These are phyloP conservation scores for Golubevia sp. DNA, from an alignment of 1,284 basidiomycete species.

Conservation along the genomic window DNA sequence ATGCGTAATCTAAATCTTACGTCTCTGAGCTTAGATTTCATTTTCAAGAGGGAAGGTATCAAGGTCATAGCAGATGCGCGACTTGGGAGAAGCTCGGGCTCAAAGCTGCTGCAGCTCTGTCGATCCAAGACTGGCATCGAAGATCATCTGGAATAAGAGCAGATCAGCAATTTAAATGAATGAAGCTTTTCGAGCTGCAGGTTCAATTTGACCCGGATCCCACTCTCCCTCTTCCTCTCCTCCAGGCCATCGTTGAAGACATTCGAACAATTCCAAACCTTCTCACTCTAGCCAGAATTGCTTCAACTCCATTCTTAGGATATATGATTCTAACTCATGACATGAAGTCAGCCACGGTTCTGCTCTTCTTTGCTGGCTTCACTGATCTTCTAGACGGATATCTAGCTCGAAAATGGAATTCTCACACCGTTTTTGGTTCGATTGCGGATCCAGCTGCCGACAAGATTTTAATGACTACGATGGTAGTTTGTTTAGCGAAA, in stretches of 20 bases:
- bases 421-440: conserved; percentile 79
- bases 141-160: too few relatives aligned
- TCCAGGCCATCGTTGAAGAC: conserved; percentile 72
- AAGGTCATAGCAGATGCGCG: too few relatives aligned
- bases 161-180: too few relatives aligned
- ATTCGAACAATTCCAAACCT: conserved; percentile 94
- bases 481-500: conserved; percentile 83
- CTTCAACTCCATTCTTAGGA: conserved; percentile 84
- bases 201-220: conserved; percentile 5
- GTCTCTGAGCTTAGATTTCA: too few relatives aligned
- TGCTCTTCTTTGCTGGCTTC: conserved; percentile 85
- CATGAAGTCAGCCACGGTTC: conserved; percentile 76
- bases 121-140: too few relatives aligned
- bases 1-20: too few relatives aligned
- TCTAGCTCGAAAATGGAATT: conserved; percentile 78
- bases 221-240: conserved; percentile 15
- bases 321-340: conserved; percentile 88
- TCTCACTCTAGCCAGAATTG: conserved; percentile 82
- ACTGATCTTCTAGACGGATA: conserved; percentile 92
- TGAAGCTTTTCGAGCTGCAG: too few relatives aligned
- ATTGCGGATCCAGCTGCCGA: conserved; percentile 97
- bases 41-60: too few relatives aligned
- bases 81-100: too few relatives aligned
- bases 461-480: conserved; percentile 92
- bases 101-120: too few relatives aligned